Percentiles rank a stretch among this genome's conserved stretches.
These are phyloP conservation scores for Talaromyces pinophilus DNA, from an alignment of 2,329 filamentous ascomycete genomes.

Conservation along the genomic window DNA sequence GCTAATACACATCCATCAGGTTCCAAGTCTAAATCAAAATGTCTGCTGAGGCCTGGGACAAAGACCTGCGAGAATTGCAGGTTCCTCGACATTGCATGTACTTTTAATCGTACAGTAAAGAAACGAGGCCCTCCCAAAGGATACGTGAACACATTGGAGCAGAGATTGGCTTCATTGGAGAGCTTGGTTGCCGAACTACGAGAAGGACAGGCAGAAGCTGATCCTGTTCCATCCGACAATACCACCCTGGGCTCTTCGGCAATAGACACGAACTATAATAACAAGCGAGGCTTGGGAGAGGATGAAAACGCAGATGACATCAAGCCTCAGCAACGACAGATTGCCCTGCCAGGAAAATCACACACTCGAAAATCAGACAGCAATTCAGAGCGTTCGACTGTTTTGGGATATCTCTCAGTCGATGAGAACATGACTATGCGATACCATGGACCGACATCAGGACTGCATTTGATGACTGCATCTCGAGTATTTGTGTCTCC, in stretches of 20 bases:
- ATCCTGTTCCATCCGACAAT: slow-evolving; percentile 6
- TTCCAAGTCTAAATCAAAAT: slow-evolving; percentile 24
- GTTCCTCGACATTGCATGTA: slow-evolving; percentile 22
- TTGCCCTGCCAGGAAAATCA: neutral
- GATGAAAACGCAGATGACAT: neutral
- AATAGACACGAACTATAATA: neutral
- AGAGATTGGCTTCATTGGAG: slow-evolving; percentile 20
- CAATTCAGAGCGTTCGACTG: slow-evolving; percentile 21
- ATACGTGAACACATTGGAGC: slow-evolving; percentile 23
- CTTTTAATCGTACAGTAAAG: slow-evolving; percentile 22
- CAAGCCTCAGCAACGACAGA: neutral
- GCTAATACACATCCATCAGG: neutral
- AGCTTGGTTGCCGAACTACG: slow-evolving; percentile 17
- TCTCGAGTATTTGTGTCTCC: slow-evolving; percentile 23
- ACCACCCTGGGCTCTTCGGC: neutral
- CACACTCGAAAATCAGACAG: slow-evolving; percentile 3
- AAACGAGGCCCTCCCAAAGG: slow-evolving; percentile 23
- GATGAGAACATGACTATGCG: slow-evolving; percentile 25
- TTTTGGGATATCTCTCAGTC: slow-evolving; percentile 22
- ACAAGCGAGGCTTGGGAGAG: neutral
- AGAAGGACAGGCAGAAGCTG: slow-evolving; percentile 6
- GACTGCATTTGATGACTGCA: slow-evolving; percentile 20
- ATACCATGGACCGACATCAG: slow-evolving; percentile 23
- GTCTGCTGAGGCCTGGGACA: slow-evolving; percentile 20
- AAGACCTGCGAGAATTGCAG: slow-evolving; percentile 22